A percentile compares a stretch with the other conserved stretches of the same genome.
Conservation (phyloP, 768 basidiomycete species). For the Lanmaoa pseudosensibilis region DNA sequence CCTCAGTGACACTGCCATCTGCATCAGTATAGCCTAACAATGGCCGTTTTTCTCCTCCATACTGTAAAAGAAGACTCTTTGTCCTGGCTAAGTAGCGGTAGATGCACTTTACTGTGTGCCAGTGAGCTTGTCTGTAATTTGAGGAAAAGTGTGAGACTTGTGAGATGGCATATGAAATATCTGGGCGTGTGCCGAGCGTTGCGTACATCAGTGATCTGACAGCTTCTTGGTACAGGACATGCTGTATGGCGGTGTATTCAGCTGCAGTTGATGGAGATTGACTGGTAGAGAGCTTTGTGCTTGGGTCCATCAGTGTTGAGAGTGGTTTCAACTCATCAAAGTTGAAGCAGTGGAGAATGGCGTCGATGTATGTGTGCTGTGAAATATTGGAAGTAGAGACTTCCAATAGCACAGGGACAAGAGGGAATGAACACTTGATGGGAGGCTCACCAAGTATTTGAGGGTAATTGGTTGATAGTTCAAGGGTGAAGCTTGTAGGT, state of each 20-base stretch:
- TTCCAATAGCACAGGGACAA: too few relatives aligned
- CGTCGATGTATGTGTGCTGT: slow-evolving; percentile 29
- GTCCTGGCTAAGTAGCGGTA: too few relatives aligned
- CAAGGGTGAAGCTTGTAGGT: too few relatives aligned
- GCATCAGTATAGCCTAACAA: background rate
- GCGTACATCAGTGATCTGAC: background rate
- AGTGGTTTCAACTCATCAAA: slow-evolving; percentile 27
- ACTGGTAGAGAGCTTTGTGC: slow-evolving; percentile 16
- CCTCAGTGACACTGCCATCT: slow-evolving; percentile 11
- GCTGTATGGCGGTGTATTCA: slow-evolving; percentile 5
- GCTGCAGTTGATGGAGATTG: slow-evolving; percentile 20
- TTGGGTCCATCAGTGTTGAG: slow-evolving; percentile 33
- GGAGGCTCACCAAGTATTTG: too few relatives aligned
- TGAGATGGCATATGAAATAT: background rate
- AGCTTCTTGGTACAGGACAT: slow-evolving; percentile 29
- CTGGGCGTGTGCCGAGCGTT: background rate
- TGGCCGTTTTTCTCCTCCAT: too few relatives aligned
- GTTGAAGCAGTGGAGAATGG: slow-evolving; percentile 29
- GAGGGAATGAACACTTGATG: too few relatives aligned
- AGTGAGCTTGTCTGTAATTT: too few relatives aligned
- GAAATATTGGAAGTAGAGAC: too few relatives aligned
- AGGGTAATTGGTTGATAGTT: too few relatives aligned
- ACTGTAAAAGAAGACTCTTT: too few relatives aligned
- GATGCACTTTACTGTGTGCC: too few relatives aligned
- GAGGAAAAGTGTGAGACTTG: too few relatives aligned